Base-by-base conservation (phyloP, 2,329 filamentous ascomycete genomes). In the Pseudogymnoascus sp. region DNA sequence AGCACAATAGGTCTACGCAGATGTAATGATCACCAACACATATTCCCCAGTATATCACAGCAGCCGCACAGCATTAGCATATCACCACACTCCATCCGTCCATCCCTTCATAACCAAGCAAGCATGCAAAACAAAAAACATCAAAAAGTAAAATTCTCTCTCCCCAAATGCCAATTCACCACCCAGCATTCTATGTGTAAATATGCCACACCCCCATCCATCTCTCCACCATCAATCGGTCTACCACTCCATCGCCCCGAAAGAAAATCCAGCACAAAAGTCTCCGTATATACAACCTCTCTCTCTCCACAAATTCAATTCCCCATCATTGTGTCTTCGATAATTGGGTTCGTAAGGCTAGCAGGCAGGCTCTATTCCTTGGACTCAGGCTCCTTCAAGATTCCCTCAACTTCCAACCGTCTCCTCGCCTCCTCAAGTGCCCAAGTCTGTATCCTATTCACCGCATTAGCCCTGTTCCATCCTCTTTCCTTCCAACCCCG, bases 401-500 rank as follows among this genome's bases (percentile, higher is more conserved):
- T 92, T 63, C 94, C 94, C 80, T 99, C 94, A 63, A 86, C 89
- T 79, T 99, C 94, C 82, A 99, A 86, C 79, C 94, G 84, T 79
- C 94, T 85, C 72, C 94, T 85, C 60, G 94, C 94, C 79, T 99
- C 94, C 78, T 99, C 94, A 43, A 99, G 85, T 65, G 94, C 94
- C 94, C 94, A 99, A 61, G 93, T 97, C 81, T 97, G 94, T 85
- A 99, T 97, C 75, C 94, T 99, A 70, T 64, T 41, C 16, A 43
- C 9, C n/a, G n/a, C 20, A 66, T 75, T 68, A 75, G 72, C 65
- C 66, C 39, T 61, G 14, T 14, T 58, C n/a, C 59, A n/a, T n/a
- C n/a, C n/a, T n/a, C n/a, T n/a, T n/a, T n/a, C n/a, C n/a, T n/a
- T n/a, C n/a, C n/a, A n/a, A n/a, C n/a, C 37, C 37, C 58, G 16